Base-by-base conservation (phyloP, 371 early-diverging fungal species). In the Saksenaea oblongispora region DNA sequence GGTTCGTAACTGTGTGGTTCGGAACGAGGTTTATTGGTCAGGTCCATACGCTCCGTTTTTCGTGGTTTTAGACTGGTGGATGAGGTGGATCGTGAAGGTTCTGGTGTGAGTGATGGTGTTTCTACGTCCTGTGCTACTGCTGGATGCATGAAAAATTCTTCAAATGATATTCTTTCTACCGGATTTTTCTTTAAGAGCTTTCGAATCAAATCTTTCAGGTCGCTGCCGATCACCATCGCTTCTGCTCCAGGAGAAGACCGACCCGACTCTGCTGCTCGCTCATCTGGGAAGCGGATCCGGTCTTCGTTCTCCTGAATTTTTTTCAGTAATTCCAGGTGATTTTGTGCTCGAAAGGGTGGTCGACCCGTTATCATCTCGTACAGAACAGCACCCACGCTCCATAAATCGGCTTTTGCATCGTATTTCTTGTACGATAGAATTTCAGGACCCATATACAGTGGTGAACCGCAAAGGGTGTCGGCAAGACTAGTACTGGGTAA, bases 361-460 rank as follows among this genome's bases (percentile, higher is more conserved):
- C 87, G 82, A 1, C 98, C 96, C 1, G 91, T 87, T 54, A 92
- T 76, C 89, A 96, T 92, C 73, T 98, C 99, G 71, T 93, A 98
- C 0, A 95, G 70, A 3, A 99, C 95, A 8, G 95, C 92, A 1
- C 99, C 99, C 8, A 98, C 88, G 61, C 94, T 94, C 99, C 99
- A 99, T 26, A 99, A 72, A 74, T 99, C 99, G 0, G 95, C 96
- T 69, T 91, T 92, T 18, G 96, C 95, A 42, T 94, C 94, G 69
- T 98, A 98, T 55, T 89, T 93, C 70, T 95, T 92, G 56, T 93
- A 93, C 10, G 91, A 88, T 26, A 98, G 75, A 24, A 98, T 96
- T 72, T 97, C 98, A 4, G 98, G 98, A 0, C 96, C 98, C 98
- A 98, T 98, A 71, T 98, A 98, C 14, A 97, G 78, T 28, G 90